These are phyloP conservation scores for Spathaspora girioi DNA, from an alignment of 805 yeast genomes.

Conservation along the genomic window DNA sequence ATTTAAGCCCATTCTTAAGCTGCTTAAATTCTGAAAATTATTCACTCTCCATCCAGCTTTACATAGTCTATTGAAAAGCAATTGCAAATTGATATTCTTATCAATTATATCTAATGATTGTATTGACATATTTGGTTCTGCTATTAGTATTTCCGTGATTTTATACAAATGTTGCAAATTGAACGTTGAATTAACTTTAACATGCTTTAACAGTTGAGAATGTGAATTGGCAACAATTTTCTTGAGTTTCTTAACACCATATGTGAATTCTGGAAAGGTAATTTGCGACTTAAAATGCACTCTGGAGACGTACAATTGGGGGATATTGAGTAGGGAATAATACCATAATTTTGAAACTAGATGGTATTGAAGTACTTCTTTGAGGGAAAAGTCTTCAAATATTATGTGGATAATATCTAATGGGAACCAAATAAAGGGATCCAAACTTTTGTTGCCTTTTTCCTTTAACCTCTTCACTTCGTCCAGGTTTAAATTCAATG, in stretches of 20 bases:
- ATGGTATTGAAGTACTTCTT: conserved; percentile 23
- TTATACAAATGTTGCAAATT: conserved; percentile 20
- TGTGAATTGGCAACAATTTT: conserved; percentile 15
- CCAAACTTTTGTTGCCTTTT: conserved; percentile 8
- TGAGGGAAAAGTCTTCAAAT: conserved; percentile 19
- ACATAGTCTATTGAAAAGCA: conserved; percentile 20
- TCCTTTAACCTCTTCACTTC: conserved; percentile 1
- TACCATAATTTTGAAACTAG: conserved; percentile 35
- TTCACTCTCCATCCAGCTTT: conserved; percentile 23
- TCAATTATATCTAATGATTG: conserved; percentile 26
- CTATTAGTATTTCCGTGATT: conserved; percentile 24
- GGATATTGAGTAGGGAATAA: conserved; percentile 19
- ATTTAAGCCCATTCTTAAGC: conserved; percentile 25
- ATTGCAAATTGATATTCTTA: conserved; percentile 20
- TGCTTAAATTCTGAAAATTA: conserved; percentile 16
- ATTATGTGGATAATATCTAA: conserved; percentile 26
- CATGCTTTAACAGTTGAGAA: conserved; percentile 14
- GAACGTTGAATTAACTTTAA: conserved; percentile 20
- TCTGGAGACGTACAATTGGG: conserved; percentile 19
- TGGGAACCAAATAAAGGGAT: conserved; percentile 27
- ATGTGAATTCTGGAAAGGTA: conserved; percentile 22
- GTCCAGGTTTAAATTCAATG: neutral
- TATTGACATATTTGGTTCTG: conserved; percentile 18
- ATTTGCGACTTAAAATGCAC: conserved; percentile 23
- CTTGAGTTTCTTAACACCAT: conserved; percentile 26